These are phyloP conservation scores for Rhododendron molle DNA, from an alignment of 148 eudicot genomes.

Conservation along the genomic window DNA sequence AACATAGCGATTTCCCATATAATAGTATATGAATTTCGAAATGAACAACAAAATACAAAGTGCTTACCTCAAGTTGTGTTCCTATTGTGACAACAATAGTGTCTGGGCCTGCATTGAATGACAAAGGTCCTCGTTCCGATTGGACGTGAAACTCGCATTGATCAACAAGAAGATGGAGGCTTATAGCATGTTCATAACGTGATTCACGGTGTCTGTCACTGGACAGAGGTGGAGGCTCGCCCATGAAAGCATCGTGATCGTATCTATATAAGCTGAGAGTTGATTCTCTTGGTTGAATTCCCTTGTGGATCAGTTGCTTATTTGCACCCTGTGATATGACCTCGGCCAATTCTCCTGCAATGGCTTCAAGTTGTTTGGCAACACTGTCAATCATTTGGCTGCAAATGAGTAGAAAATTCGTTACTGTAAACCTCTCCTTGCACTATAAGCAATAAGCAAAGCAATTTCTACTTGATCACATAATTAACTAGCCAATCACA, in stretches of 20 bases:
- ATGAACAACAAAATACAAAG: neutral
- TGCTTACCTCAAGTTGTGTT: constrained; percentile 55
- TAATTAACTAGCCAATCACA: too few relatives aligned
- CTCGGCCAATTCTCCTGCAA: constrained; percentile 52
- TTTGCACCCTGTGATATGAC: constrained; percentile 30
- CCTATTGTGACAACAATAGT: constrained; percentile 64
- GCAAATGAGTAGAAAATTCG: constrained; percentile 3
- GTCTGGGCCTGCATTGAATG: constrained; percentile 46
- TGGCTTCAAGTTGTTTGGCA: constrained; percentile 41
- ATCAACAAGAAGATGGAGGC: constrained; percentile 56
- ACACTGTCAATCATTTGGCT: constrained; percentile 63
- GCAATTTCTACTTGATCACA: neutral
- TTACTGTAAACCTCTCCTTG: neutral
- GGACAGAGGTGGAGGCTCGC: constrained; percentile 28
- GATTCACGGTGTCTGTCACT: constrained; percentile 36
- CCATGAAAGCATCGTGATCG: constrained; percentile 29
- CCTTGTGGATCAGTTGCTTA: constrained; percentile 23
- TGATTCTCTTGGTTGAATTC: constrained; percentile 42
- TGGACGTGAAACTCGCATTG: constrained; percentile 50
- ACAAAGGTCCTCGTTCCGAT: constrained; percentile 38
- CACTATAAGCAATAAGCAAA: neutral
- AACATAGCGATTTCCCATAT: neutral
- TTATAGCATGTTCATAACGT: constrained; percentile 36
- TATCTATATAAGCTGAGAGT: constrained; percentile 51
- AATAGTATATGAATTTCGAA: neutral